Conservation (phyloP, 768 basidiomycete genomes). For the Dioszegia aurantiaca region DNA sequence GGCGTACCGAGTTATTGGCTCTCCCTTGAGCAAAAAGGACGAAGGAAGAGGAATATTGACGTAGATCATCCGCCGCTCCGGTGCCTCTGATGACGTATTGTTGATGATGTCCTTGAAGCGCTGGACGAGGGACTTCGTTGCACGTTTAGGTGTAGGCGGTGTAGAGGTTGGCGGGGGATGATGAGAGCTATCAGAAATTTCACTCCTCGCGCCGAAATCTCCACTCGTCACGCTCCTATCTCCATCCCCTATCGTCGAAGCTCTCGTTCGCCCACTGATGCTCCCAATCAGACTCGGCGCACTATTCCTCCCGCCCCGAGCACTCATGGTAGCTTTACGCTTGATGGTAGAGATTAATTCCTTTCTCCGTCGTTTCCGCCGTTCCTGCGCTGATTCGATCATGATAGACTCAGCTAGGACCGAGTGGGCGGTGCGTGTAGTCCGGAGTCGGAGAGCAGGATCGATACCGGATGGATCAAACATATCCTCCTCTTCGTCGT, state of each 20-base stretch:
- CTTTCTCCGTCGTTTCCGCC: slow-evolving; percentile 49
- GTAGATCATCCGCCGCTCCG: slow-evolving; percentile 65
- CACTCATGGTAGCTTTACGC: slow-evolving; percentile 25
- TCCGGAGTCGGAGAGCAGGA: slow-evolving; percentile 79
- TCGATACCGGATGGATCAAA: slow-evolving; percentile 56
- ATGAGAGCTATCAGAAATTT: not conserved
- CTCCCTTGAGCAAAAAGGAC: slow-evolving; percentile 70
- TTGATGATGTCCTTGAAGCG: slow-evolving; percentile 7
- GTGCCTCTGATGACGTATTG: slow-evolving; percentile 45
- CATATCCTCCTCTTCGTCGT: slow-evolving; percentile 34
- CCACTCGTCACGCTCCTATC: slow-evolving; percentile 9
- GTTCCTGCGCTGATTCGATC: slow-evolving; percentile 61
- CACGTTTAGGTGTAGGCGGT: not conserved
- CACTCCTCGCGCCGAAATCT: slow-evolving; percentile 6
- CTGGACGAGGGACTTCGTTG: not conserved
- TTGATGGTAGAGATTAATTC: slow-evolving; percentile 34
- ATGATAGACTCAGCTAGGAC: slow-evolving; percentile 82
- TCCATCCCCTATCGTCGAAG: slow-evolving; percentile 16
- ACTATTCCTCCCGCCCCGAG: not conserved
- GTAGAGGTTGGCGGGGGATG: not conserved
- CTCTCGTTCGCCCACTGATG: not conserved
- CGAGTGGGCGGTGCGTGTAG: slow-evolving; percentile 87
- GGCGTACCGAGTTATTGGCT: slow-evolving; percentile 73
- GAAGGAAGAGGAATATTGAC: slow-evolving; percentile 70
- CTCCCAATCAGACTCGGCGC: slow-evolving; percentile 7